Percentiles rank a stretch among this genome's conserved stretches.
These are phyloP conservation scores for Cercospora citrullina DNA, from an alignment of 2,329 filamentous ascomycete species.

Conservation along the genomic window DNA sequence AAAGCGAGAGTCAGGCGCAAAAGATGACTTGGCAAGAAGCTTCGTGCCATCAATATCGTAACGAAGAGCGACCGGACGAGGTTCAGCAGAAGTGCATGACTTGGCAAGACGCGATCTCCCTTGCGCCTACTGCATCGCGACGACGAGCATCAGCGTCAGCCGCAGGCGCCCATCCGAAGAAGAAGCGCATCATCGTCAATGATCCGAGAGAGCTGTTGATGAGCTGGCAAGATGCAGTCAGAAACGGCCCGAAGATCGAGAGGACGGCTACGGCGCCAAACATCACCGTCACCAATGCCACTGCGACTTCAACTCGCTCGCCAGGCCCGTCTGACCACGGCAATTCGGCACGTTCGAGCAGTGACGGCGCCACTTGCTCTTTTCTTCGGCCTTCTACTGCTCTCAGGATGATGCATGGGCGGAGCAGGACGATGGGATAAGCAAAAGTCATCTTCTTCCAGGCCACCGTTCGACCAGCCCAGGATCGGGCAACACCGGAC, in stretches of 20 bases:
- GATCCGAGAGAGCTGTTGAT: conserved; percentile 9
- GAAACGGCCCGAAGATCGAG: background rate
- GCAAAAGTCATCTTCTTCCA: too few species aligned
- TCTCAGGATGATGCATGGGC: background rate
- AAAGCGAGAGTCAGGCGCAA: conserved; percentile 8
- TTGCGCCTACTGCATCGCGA: background rate
- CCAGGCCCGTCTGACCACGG: background rate
- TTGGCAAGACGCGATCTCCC: conserved; percentile 1
- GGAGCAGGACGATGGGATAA: background rate
- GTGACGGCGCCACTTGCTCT: background rate
- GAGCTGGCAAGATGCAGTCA: conserved; percentile 11
- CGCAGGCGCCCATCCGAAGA: background rate
- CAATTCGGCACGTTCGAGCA: background rate
- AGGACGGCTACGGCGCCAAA: background rate
- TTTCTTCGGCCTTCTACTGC: background rate
- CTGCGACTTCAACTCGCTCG: background rate
- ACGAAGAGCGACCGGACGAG: background rate
- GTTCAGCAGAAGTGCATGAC: conserved; percentile 9
- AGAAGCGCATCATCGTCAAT: conserved; percentile 5
- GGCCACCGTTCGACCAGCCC: too few species aligned
- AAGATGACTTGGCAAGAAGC: conserved; percentile 2
- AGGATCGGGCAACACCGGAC: background rate
- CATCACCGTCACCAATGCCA: background rate
- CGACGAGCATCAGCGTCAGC: background rate
- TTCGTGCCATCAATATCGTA: too few species aligned